A percentile compares a stretch with the other conserved stretches of the same genome.
These are phyloP conservation scores for Lavandula angustifolia DNA, from an alignment of 257 asterid genomes.

Conservation along the genomic window DNA sequence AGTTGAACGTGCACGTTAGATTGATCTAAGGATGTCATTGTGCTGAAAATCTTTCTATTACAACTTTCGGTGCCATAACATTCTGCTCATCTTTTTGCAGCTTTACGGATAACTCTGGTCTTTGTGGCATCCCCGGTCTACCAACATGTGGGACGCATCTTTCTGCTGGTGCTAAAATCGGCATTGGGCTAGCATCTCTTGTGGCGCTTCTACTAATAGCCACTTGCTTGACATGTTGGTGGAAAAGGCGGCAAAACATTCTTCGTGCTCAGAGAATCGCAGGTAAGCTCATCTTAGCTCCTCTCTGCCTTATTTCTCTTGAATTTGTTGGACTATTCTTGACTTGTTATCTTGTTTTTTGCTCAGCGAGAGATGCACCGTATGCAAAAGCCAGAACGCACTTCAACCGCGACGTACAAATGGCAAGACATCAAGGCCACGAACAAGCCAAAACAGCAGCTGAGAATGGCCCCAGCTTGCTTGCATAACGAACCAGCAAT, in stretches of 20 bases:
- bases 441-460: constrained; percentile 77
- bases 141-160: constrained; percentile 80
- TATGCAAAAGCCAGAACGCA: constrained; percentile 87
- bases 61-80: not conserved
- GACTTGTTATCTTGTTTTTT: not conserved
- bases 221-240: constrained; percentile 81
- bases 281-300: constrained; percentile 44
- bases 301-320: not conserved
- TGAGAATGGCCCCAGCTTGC: constrained; percentile 72
- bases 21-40: not conserved
- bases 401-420: constrained; percentile 74
- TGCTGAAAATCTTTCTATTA: not conserved
- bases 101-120: constrained; percentile 91
- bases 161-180: constrained; percentile 72
- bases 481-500: constrained; percentile 30
- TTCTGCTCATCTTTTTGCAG: constrained; percentile 47
- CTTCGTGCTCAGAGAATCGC: constrained; percentile 89
- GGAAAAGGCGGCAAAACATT: constrained; percentile 91
- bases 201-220: constrained; percentile 56
- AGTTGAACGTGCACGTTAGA: not conserved
- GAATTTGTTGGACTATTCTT: constrained; percentile 8
- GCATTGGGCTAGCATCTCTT: constrained; percentile 61
- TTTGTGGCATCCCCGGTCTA: constrained; percentile 94
- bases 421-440: constrained; percentile 64
- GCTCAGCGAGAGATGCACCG: constrained; percentile 91